Evolutionary conservation across 176 grass and related monocot species (phyloP).

Genomic region (Aegilops umbellulata): DNA sequence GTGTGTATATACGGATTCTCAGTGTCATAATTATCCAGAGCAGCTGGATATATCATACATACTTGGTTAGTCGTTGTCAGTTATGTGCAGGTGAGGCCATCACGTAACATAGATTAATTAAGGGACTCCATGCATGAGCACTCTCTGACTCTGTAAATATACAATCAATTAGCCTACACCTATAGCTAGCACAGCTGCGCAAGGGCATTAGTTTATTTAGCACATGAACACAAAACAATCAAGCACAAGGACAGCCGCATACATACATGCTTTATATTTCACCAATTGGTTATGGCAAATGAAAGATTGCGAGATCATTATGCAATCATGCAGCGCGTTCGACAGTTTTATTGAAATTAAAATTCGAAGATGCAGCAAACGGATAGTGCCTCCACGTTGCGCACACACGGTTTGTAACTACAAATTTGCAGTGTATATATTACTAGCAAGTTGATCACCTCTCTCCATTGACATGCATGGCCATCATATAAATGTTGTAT

Average conservation of each 20-base stretch:
- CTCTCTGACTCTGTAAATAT: not conserved
- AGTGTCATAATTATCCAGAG: constrained; percentile 16
- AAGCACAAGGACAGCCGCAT: constrained; percentile 2
- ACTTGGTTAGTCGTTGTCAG: constrained; percentile 30
- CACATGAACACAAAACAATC: constrained; percentile 31
- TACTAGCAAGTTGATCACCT: not conserved
- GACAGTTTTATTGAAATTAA: not conserved
- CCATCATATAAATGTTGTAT: not conserved
- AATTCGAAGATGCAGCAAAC: not conserved
- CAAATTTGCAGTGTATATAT: not conserved
- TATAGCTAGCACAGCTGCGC: not conserved
- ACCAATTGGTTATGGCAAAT: not conserved
- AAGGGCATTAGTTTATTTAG: constrained; percentile 17
- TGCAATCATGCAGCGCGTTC: constrained; percentile 19
- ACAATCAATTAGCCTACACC: not conserved
- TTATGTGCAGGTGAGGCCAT: constrained; percentile 48
- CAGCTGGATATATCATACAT: constrained; percentile 7
- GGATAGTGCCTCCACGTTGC: constrained; percentile 25
- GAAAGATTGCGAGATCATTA: constrained; percentile 20
- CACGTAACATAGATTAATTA: constrained; percentile 46
- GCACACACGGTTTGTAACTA: not conserved
- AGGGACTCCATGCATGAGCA: constrained; percentile 28
- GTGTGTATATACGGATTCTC: not conserved
- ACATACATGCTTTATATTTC: not conserved
- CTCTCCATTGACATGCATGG: not conserved